Evolutionary conservation across 1,139 yeast genomes (phyloP), one percentile per base, ranked within the genome.

Genomic region (Debaryomyces robertsiae): DNA sequence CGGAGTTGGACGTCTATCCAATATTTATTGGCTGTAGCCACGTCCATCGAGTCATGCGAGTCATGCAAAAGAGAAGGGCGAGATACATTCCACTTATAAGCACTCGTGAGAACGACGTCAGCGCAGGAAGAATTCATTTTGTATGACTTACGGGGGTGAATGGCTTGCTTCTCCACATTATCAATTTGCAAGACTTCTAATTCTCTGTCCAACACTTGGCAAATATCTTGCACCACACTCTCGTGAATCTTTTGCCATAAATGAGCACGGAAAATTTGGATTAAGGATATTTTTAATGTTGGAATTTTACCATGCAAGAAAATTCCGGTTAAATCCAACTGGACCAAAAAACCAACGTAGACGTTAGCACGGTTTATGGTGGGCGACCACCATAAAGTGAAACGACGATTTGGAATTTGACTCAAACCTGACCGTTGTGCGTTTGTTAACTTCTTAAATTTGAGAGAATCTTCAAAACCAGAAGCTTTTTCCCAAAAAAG

Each of bases 361-460:
- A 94, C 98, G 56, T 94, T 93, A 4, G 98, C 98, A 52, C 99
- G 79, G 54, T 94, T 94, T 51, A 94, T 94, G 1, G 99, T 94
- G 6, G 99, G 99, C 1, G 98, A 90, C 99, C 99, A 94, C 99
- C 99, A 94, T 32, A 94, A 69, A 0, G 98, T 94, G 58, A 94
- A 94, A 34, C 99, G 77, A 62, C 99, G 84, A 60, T 94, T 94
- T 3, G 99, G 99, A 55, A 94, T 93, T 65, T 94, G 99, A 60
- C 95, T 88, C 50, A 94, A 77, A 60, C 99, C 99, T 2, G 97
- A 85, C 55, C 98, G 73, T 68, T 94, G 99, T 1, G 99, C 99
- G 64, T 91, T 93, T 2, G 99, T 94, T 53, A 94, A 76, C 60
- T 91, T 94, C 60, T 91, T 89, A 63, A 90, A 88, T 60, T 91